Evolutionary conservation across 495 filamentous ascomycete genomes (phyloP), one percentile per base, ranked within the genome.

Genomic region (Xylaria curta): DNA sequence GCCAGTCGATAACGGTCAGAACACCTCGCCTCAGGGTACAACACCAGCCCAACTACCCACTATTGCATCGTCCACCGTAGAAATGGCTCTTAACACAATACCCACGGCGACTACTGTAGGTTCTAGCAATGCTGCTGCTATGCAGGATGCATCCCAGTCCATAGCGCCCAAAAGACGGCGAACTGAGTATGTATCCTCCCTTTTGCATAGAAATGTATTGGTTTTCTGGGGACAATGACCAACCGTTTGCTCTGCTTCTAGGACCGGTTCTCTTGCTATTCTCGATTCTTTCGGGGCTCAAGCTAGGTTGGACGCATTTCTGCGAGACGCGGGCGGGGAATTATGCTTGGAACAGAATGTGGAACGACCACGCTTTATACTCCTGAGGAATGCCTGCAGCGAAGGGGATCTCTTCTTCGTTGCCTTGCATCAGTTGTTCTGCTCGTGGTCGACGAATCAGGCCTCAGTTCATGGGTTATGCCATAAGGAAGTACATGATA

Each of bases 361-460:
- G 6, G 87, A 89, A 66, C 74, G 73, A 36, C 86, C 89, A n/a
- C 82, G 92, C 59, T 76, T 89, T 33, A 72, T 80, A 51, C 82
- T 93, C 1, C 75, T 95, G 5, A 69, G 60, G 4, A 81, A 89
- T n/a, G 91, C 92, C 0, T 91, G 88, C 73, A 10, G 62, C 3
- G 58, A 78, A 0, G 78, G 84, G 12, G 92, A 95, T 72, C 66
- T 81, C 33, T 87, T 92, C 75, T 95, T 91, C 75, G 58, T 94
- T 62, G 83, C 83, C 13, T 76, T 93, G 6, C 92, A 95, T 79
- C 91, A 93, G 71, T 68, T 92, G 1, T 93, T 88, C 76, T 91
- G 89, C 76, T 74, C 87, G 17, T 87, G 84, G 82, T 81, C 79
- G 51, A 61, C 53, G 17, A 60, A 68, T 38, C 72, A 65, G 4